phyloP scores from a whole-genome alignment of 225 moss, liverwort and hornwort species.

The Neckera pumila region DNA sequence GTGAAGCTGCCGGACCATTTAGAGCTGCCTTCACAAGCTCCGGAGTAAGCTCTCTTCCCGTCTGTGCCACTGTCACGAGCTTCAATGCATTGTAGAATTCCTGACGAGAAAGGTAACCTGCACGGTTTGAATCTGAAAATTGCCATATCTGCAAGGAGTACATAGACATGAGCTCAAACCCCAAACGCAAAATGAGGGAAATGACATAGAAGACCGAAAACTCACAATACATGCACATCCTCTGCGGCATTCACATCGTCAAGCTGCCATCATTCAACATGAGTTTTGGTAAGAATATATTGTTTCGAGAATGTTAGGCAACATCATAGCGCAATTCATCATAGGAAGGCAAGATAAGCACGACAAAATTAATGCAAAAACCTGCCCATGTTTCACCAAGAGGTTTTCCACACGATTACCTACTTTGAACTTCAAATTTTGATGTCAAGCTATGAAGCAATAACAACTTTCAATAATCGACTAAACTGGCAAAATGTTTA shows the following conservation, averaged over 20 bases:
- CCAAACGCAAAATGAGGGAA: neutral
- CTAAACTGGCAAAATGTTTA: neutral
- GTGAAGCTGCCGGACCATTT: conserved; percentile 82
- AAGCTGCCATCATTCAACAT: neutral
- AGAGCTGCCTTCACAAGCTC: conserved; percentile 89
- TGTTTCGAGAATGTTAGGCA: neutral
- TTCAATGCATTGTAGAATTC: conserved; percentile 95
- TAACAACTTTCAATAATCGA: neutral
- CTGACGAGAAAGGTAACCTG: conserved; percentile 68
- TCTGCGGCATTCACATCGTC: neutral
- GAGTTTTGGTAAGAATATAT: neutral
- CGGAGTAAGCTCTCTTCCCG: conserved; percentile 83
- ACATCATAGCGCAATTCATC: neutral
- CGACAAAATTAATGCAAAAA: neutral
- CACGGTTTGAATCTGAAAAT: conserved; percentile 73
- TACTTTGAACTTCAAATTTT: neutral
- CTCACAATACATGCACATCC: neutral
- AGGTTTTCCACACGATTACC: neutral
- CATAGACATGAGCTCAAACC: neutral
- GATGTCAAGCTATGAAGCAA: neutral
- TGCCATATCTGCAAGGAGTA: conserved; percentile 83
- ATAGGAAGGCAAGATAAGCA: neutral
- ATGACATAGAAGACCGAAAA: neutral
- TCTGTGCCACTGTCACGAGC: conserved; percentile 93
- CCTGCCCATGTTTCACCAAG: neutral